These are phyloP conservation scores for Diutina catenulata DNA, from an alignment of 1,139 yeast genomes.

Conservation along the genomic window DNA sequence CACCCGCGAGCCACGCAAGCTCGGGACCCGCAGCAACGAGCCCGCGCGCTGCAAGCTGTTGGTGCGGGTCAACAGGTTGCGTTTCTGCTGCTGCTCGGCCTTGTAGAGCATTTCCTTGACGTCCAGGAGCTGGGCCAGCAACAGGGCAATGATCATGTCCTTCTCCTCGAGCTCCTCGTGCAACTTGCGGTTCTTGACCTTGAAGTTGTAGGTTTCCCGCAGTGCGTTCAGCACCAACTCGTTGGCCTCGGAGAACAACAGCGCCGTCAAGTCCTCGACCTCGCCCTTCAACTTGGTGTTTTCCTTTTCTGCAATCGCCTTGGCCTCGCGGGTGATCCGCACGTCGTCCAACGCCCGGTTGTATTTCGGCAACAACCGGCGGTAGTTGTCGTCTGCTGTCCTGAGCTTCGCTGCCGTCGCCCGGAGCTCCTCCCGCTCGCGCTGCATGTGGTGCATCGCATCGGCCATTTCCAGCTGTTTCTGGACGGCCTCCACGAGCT, in stretches of 20 bases:
- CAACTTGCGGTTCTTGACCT: constrained; percentile 18
- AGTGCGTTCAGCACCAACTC: constrained; percentile 68
- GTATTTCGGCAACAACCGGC: constrained; percentile 13
- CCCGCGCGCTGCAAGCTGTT: constrained; percentile 7
- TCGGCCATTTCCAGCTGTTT: constrained; percentile 45
- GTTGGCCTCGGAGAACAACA: constrained; percentile 71
- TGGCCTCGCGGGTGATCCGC: constrained; percentile 19
- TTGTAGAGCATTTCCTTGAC: constrained; percentile 38
- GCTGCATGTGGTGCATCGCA: constrained; percentile 20
- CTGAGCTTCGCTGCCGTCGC: neutral
- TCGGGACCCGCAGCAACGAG: constrained; percentile 5
- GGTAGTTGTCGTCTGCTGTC: constrained; percentile 7
- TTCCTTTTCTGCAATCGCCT: constrained; percentile 44
- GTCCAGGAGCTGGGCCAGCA: constrained; percentile 60
- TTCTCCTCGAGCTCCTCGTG: constrained; percentile 61
- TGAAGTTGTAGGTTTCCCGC: constrained; percentile 41
- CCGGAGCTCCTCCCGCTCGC: neutral
- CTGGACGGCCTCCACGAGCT: constrained; percentile 48
- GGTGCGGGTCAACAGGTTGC: constrained; percentile 8
- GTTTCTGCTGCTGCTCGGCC: constrained; percentile 24
- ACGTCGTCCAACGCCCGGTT: constrained; percentile 16
- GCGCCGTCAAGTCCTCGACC: constrained; percentile 66
- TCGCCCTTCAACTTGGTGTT: constrained; percentile 51
- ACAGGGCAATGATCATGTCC: constrained; percentile 51
- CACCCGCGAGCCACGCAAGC: constrained; percentile 7